These are phyloP conservation scores for Tulasnella sp. DNA, from an alignment of 768 basidiomycete species.

Conservation along the genomic window DNA sequence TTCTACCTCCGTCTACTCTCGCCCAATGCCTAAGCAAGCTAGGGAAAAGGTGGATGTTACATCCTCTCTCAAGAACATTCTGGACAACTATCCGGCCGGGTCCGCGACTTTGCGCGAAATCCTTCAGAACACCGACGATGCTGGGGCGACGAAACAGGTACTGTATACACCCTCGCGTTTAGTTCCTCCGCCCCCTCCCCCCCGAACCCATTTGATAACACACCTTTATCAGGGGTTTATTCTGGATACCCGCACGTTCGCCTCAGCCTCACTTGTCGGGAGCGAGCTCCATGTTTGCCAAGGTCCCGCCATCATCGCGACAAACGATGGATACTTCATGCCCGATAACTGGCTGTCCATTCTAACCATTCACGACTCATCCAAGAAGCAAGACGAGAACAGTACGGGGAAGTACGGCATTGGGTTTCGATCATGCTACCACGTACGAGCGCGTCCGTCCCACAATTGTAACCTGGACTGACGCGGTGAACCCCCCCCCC, in stretches of 20 bases:
- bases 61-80: slow-evolving; percentile 8
- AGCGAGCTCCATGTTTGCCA: slow-evolving; percentile 10
- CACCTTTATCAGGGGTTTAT: slow-evolving; percentile 18
- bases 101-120: slow-evolving; percentile 13
- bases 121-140: slow-evolving; percentile 23
- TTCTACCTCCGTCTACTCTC: background rate
- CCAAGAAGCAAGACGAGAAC: slow-evolving; percentile 26
- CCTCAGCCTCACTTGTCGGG: background rate
- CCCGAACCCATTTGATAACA: too few relatives aligned
- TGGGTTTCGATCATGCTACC: slow-evolving; percentile 17
- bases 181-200: too few relatives aligned
- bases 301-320: slow-evolving; percentile 26
- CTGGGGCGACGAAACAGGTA: background rate
- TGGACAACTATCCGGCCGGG: slow-evolving; percentile 28
- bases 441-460: background rate
- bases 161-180: too few relatives aligned
- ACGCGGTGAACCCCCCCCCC: background rate
- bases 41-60: slow-evolving; percentile 17
- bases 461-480: background rate
- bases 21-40: background rate
- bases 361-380: background rate
- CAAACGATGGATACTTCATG: slow-evolving; percentile 4
- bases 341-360: background rate
- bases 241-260: slow-evolving; percentile 16
- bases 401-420: slow-evolving; percentile 17